Evolutionary conservation across 164 flowering plant genomes (phyloP).

Genomic region (Aristolochia fimbriata): DNA sequence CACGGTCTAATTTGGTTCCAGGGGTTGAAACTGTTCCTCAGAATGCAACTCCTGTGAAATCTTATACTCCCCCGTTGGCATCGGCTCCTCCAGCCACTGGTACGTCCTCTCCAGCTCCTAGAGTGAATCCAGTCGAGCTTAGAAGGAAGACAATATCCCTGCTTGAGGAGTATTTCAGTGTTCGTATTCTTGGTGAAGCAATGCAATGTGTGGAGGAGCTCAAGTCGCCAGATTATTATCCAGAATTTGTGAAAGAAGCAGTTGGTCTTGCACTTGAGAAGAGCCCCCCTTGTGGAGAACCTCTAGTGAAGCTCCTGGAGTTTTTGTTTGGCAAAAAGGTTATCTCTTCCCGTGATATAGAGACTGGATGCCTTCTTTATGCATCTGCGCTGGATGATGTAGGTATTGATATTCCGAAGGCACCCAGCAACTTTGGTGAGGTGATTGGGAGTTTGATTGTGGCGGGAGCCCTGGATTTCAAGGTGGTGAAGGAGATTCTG

Average conservation of each 20-base stretch:
- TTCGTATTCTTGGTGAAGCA: constrained; percentile 68
- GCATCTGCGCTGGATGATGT: constrained; percentile 63
- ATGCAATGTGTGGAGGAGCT: constrained; percentile 78
- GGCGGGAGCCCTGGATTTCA: constrained; percentile 47
- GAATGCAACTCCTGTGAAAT: constrained; percentile 19
- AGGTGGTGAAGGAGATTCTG: constrained; percentile 47
- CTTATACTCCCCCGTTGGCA: constrained; percentile 16
- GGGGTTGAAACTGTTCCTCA: constrained; percentile 25
- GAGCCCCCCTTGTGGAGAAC: constrained; percentile 60
- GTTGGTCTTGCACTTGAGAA: constrained; percentile 60
- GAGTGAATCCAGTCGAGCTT: constrained; percentile 33
- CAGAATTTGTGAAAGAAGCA: constrained; percentile 75
- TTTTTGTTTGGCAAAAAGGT: constrained; percentile 43
- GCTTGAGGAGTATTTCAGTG: constrained; percentile 70
- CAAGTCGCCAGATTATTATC: constrained; percentile 57
- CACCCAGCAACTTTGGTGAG: constrained; percentile 75
- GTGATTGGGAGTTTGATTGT: constrained; percentile 49
- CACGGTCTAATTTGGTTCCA: constrained; percentile 18
- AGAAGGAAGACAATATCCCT: constrained; percentile 54
- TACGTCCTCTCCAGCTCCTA: constrained; percentile 12
- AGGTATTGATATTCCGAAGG: constrained; percentile 80
- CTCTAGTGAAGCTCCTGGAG: constrained; percentile 48
- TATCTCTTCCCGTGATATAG: constrained; percentile 42
- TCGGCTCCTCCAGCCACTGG: constrained; percentile 15
- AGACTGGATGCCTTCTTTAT: constrained; percentile 54